Percentiles rank a stretch among this genome's conserved stretches.
These are phyloP conservation scores for Ilyonectria sp. DNA, from an alignment of 2,329 filamentous ascomycete species.

Conservation along the genomic window DNA sequence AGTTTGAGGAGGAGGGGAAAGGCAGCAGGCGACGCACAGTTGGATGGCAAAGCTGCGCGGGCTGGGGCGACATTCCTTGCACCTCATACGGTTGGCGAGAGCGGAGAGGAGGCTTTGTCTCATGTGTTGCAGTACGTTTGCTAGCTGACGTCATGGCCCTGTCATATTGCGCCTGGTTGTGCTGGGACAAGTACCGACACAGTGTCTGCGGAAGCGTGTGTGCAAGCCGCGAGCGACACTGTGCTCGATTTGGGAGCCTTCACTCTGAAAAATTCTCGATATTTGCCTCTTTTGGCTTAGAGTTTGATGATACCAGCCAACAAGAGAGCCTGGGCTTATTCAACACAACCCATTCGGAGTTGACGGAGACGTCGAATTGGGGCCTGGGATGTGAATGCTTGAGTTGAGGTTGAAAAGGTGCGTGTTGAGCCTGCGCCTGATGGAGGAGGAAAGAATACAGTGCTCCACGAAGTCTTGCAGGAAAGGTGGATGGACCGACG, in stretches of 20 bases:
- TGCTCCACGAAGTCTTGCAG: background rate
- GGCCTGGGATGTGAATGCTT: background rate
- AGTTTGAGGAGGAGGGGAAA: slow-evolving; percentile 20
- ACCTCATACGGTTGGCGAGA: background rate
- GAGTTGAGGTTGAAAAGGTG: background rate
- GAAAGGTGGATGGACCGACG: slow-evolving; percentile 2
- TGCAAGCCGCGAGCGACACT: slow-evolving; percentile 35
- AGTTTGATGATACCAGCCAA: slow-evolving; percentile 4
- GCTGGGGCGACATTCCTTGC: slow-evolving; percentile 24
- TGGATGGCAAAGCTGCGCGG: background rate
- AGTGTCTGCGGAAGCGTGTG: slow-evolving; percentile 35
- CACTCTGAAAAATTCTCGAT: background rate
- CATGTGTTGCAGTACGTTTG: slow-evolving; percentile 29
- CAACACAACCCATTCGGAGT: background rate
- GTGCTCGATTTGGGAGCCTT: slow-evolving; percentile 33
- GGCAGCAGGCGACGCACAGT: background rate
- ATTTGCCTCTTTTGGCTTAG: slow-evolving; percentile 24
- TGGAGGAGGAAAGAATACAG: background rate
- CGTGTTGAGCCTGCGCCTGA: background rate
- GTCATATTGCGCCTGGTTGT: slow-evolving; percentile 44
- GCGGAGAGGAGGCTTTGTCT: slow-evolving; percentile 30
- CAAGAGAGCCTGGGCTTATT: background rate
- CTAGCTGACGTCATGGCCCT: slow-evolving; percentile 44
- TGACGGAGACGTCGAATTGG: background rate
- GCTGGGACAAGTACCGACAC: slow-evolving; percentile 39